Evolutionary conservation across 306 rosid species (phyloP).

Genomic region (Rosa lucieae): DNA sequence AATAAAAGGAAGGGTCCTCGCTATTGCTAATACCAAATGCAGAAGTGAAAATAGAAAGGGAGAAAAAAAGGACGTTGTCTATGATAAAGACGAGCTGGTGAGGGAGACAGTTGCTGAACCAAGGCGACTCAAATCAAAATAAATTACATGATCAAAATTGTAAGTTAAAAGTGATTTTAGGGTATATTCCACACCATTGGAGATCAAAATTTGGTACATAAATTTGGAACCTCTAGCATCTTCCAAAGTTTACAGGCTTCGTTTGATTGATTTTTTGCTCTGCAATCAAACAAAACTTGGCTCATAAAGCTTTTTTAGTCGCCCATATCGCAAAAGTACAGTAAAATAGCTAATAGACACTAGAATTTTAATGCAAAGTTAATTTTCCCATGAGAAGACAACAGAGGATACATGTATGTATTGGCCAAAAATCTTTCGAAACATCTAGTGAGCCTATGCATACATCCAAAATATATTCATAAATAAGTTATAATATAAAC

Average conservation of each 20-base stretch:
- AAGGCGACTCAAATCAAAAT: neutral
- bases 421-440: neutral
- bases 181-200: neutral
- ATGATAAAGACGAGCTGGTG: no score
- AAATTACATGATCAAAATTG: neutral
- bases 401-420: slow-evolving; percentile 3
- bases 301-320: neutral
- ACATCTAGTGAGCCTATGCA: neutral
- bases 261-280: neutral
- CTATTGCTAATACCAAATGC: no score
- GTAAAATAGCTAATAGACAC: neutral
- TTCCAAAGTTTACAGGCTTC: neutral
- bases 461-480: slow-evolving; percentile 2
- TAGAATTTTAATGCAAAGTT: neutral
- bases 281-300: neutral
- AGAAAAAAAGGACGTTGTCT: no score
- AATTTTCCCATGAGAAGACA: neutral
- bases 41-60: no score
- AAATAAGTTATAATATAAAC: slow-evolving; percentile 9
- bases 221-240: neutral
- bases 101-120: no score
- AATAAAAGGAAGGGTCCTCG: no score
- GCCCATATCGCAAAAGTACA: neutral
- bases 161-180: neutral
- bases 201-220: neutral